A percentile compares a stretch with the other conserved stretches of the same genome.
phyloP scores from a whole-genome alignment of 345 rosid genomes.

The Populus deltoides region DNA sequence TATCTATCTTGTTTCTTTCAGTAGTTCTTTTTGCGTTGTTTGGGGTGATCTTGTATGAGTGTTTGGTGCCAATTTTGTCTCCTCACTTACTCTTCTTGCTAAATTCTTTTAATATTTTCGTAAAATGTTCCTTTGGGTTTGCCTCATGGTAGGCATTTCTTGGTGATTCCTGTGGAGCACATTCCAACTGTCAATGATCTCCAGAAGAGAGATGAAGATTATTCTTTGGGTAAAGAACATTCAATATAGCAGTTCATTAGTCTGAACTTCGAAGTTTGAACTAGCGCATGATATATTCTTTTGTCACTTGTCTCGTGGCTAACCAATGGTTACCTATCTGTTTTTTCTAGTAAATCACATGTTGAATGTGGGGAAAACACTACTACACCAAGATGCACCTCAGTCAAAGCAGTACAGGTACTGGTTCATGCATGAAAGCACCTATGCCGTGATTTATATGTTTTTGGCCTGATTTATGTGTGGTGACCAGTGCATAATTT shows the following conservation, averaged over 20 bases:
- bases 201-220: conserved; percentile 62
- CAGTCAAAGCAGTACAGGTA: conserved; percentile 54
- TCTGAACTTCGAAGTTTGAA: neutral
- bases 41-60: neutral
- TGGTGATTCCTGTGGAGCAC: conserved; percentile 76
- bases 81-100: neutral
- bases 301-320: neutral
- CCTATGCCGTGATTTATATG: neutral
- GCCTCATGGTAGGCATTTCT: conserved; percentile 60
- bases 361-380: conserved; percentile 66
- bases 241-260: neutral
- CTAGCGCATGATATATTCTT: neutral
- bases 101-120: neutral
- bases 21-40: no score
- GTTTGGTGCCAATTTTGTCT: neutral
- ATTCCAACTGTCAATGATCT: conserved; percentile 72
- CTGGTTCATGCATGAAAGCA: conserved; percentile 7
- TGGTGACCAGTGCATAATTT: neutral
- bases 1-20: no score
- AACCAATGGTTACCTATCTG: neutral
- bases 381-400: conserved; percentile 64
- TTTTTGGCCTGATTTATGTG: neutral
- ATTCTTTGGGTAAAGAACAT: conserved; percentile 51
- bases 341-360: conserved; percentile 61
- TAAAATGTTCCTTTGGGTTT: neutral